These are phyloP conservation scores for Serendipita sp. DNA, from an alignment of 768 basidiomycete genomes.

Conservation along the genomic window DNA sequence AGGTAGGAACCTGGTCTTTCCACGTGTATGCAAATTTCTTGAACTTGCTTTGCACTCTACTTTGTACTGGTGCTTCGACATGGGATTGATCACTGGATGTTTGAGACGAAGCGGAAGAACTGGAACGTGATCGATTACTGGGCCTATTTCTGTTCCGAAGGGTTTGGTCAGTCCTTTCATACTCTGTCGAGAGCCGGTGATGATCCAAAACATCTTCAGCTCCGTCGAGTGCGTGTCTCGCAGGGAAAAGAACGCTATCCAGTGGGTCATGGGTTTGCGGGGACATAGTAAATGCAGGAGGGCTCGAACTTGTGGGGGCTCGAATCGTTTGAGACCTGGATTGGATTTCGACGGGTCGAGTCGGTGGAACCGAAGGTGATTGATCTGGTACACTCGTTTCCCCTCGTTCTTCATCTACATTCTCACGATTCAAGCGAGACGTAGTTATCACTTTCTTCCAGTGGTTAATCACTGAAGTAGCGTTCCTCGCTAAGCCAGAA, in stretches of 20 bases:
- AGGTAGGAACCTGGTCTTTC: slow-evolving; percentile 8
- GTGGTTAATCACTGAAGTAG: background rate
- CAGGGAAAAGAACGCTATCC: too few species aligned
- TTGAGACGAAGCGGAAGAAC: background rate
- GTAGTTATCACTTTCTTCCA: background rate
- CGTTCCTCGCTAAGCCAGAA: background rate
- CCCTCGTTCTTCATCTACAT: background rate
- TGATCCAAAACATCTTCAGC: too few species aligned
- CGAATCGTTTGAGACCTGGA: background rate
- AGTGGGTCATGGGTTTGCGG: too few species aligned
- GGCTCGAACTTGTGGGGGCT: background rate
- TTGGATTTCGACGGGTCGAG: background rate
- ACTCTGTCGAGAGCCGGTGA: too few species aligned
- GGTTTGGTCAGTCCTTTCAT: too few species aligned
- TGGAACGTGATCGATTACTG: background rate
- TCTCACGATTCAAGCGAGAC: background rate
- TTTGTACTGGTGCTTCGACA: background rate
- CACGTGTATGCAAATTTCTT: background rate
- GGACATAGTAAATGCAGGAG: too few species aligned
- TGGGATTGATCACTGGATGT: background rate
- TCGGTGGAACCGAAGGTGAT: background rate
- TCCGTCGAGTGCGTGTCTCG: too few species aligned
- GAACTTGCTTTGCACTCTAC: background rate
- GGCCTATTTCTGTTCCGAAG: too few species aligned
- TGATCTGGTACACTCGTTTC: background rate